phyloP scores from a whole-genome alignment of 768 basidiomycete species.

The Serendipita sp. region DNA sequence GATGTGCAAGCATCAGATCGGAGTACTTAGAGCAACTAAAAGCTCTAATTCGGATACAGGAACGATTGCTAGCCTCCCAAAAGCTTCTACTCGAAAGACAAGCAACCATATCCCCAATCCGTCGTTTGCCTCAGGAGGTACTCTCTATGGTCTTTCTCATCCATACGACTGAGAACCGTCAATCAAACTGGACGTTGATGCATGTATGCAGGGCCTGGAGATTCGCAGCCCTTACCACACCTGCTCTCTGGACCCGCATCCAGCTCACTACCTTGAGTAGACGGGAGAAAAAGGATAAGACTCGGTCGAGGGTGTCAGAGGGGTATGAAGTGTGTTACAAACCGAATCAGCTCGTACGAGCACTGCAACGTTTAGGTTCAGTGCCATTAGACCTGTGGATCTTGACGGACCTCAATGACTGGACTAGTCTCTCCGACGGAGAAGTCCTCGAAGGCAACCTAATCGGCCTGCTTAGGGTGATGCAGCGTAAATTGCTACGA shows the following conservation, averaged over 20 bases:
- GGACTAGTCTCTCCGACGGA: too few relatives aligned
- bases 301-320: too few relatives aligned
- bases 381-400: too few relatives aligned
- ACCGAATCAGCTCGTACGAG: too few relatives aligned
- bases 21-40: not conserved
- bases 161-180: not conserved
- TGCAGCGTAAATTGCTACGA: too few relatives aligned
- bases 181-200: not conserved
- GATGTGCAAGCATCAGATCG: not conserved
- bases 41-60: not conserved
- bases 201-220: not conserved
- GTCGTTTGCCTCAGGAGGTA: not conserved
- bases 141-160: not conserved
- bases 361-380: too few relatives aligned
- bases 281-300: not conserved
- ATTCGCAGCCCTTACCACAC: not conserved
- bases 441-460: too few relatives aligned
- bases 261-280: not conserved
- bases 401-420: too few relatives aligned
- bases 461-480: too few relatives aligned
- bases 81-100: not conserved
- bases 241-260: not conserved
- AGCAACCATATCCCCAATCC: not conserved
- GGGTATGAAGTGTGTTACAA: too few relatives aligned
- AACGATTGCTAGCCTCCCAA: not conserved